Conservation (phyloP, 1,284 basidiomycete species). For the Pseudozyma thailandica region DNA sequence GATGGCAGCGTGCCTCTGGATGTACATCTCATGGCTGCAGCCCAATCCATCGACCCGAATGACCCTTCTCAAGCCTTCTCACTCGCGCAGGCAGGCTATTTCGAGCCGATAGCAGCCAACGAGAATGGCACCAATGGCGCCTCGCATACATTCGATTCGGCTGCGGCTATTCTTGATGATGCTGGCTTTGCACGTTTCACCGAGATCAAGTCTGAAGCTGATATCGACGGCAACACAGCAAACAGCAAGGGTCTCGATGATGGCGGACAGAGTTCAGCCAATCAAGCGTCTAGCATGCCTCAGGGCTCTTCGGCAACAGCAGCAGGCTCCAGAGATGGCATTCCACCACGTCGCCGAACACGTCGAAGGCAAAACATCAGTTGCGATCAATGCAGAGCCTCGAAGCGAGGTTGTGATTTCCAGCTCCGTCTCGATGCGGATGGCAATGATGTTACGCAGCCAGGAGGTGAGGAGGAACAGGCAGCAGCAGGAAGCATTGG, state of each 20-base stretch:
- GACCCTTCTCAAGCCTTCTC: conserved; percentile 14
- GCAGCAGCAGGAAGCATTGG: conserved; percentile 13
- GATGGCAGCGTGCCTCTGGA: conserved; percentile 33
- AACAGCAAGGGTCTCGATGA: neutral
- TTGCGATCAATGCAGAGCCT: conserved; percentile 53
- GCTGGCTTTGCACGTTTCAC: conserved; percentile 30
- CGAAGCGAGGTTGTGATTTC: conserved; percentile 52
- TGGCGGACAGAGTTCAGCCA: neutral
- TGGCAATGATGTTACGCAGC: conserved; percentile 32
- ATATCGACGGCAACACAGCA: neutral
- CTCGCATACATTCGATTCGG: conserved; percentile 22
- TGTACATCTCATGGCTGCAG: conserved; percentile 9
- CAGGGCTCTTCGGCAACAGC: conserved; percentile 6
- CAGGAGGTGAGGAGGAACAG: conserved; percentile 12
- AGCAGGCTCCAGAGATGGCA: conserved; percentile 25
- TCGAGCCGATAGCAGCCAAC: conserved; percentile 15
- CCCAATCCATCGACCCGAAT: conserved; percentile 10
- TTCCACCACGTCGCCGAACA: conserved; percentile 40
- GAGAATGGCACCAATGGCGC: conserved; percentile 2
- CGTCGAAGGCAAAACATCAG: conserved; percentile 52
- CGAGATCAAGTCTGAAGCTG: conserved; percentile 28
- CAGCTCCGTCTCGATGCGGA: conserved; percentile 49
- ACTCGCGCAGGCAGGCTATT: conserved; percentile 13
- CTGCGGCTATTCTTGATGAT: conserved; percentile 37
- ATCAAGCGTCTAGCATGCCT: neutral